Evolutionary conservation across 345 rosid genomes (phyloP).

Genomic region (Syzygium aromaticum): DNA sequence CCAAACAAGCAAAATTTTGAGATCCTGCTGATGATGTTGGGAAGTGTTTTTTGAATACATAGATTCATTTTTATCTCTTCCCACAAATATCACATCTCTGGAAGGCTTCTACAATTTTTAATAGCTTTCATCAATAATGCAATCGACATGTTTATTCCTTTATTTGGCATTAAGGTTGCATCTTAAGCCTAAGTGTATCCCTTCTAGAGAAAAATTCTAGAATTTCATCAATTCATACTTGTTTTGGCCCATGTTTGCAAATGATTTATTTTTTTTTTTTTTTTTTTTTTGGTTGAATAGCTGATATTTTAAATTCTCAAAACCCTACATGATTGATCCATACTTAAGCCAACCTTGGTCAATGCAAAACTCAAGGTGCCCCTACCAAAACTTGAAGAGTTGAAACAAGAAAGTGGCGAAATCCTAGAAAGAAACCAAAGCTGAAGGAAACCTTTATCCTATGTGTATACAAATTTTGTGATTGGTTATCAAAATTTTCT

Average conservation of each 20-base stretch:
- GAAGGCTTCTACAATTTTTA: neutral
- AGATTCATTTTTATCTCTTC: neutral
- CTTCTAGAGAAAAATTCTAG: neutral
- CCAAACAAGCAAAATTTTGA: neutral
- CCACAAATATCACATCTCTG: neutral
- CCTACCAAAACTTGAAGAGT: neutral
- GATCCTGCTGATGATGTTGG: neutral
- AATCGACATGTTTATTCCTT: neutral
- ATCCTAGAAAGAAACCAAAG: neutral
- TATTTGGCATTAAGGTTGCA: neutral
- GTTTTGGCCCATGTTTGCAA: neutral
- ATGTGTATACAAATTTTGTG: neutral
- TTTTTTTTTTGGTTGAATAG: neutral
- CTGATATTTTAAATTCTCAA: neutral
- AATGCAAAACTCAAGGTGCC: neutral
- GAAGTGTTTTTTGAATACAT: neutral
- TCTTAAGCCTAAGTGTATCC: neutral
- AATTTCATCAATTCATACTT: neutral
- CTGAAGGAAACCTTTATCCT: neutral
- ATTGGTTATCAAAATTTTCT: neutral
- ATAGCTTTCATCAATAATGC: neutral
- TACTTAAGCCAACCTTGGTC: neutral
- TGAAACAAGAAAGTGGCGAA: neutral
- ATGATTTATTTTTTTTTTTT: too few relatives aligned
- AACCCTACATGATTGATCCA: neutral